Conservation (phyloP, 2,329 filamentous ascomycete species). For the Sporothrix globosa region DNA sequence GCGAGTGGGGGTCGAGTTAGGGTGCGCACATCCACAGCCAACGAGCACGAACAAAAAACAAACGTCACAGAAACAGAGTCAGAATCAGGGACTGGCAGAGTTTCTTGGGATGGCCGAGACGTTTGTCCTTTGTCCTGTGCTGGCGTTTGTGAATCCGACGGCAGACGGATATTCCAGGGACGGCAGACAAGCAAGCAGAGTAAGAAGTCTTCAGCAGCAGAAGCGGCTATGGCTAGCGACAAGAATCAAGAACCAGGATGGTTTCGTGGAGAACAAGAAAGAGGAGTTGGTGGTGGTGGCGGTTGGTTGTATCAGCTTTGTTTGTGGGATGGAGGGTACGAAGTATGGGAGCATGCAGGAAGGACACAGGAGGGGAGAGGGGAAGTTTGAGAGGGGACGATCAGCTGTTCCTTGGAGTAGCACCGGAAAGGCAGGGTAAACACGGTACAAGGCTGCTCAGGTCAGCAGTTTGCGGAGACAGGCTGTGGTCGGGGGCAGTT, state of each 20-base stretch:
- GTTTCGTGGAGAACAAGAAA: not conserved
- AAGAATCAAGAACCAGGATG: slow-evolving; percentile 16
- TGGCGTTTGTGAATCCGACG: slow-evolving; percentile 15
- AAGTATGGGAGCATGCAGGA: slow-evolving; percentile 5
- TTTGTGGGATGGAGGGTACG: slow-evolving; percentile 19
- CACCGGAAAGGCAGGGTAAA: slow-evolving; percentile 25
- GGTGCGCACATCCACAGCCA: slow-evolving; percentile 14
- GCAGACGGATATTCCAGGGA: slow-evolving; percentile 4
- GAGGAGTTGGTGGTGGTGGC: not conserved
- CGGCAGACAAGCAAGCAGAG: slow-evolving; percentile 19
- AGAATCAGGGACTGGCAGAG: slow-evolving; percentile 12
- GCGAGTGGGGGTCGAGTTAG: not conserved
- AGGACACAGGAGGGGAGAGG: not conserved
- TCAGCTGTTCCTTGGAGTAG: slow-evolving; percentile 24
- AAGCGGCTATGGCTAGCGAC: slow-evolving; percentile 16
- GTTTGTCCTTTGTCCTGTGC: slow-evolving; percentile 10
- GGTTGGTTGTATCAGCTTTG: slow-evolving; percentile 23
- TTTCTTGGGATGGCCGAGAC: slow-evolving; percentile 4
- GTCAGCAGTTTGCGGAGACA: slow-evolving; percentile 12
- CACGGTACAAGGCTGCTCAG: slow-evolving; percentile 25
- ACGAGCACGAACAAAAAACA: slow-evolving; percentile 13
- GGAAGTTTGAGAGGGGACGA: slow-evolving; percentile 23
- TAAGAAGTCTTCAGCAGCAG: slow-evolving; percentile 10
- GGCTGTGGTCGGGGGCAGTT: slow-evolving; percentile 21
- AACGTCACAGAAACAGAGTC: slow-evolving; percentile 3